Base-by-base conservation (phyloP, 2,329 filamentous ascomycete genomes). In the Aspergillus puulaauensis region DNA sequence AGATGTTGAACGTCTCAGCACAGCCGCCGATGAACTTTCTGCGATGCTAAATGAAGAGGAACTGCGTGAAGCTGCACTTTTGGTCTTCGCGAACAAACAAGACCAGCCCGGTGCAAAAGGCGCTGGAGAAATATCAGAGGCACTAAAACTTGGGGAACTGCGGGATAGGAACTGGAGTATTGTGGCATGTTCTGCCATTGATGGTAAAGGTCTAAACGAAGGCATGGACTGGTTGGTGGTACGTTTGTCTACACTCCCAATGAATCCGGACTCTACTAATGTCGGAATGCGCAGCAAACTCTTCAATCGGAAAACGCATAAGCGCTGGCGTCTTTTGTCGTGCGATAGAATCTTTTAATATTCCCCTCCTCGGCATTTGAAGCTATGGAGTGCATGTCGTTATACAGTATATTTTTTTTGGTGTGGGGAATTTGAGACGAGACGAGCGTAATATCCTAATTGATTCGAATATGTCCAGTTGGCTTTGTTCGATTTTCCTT, bases 201-300 rank as follows among this genome's bases (percentile, higher is more conserved):
- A 97, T 73, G 95, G 95, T 44, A 90, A 90, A 70, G 95, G 95
- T 74, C 90, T 99, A 45, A 91, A 89, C 62, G 95, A 99, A 78
- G 95, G 95, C 59, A 99, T 99, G 95, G 95, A 99, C 77, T 99
- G 95, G 95, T 81, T 99, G 73, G 92, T 96, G 82, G 90, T 93
- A 77, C 77, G 82, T 82, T 55, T 49, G 15, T 44, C 44, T 39
- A 27, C 23, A 24, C 6, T 53, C 17, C 21, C 39, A 35, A 2
- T 17, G 2, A 15, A 24, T 5, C 21, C 15, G 21, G 41, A 21
- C n/a, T 35, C 12, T 62, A 44, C 60, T 68, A 55, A 68, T 43
- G 21, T 14, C n/a, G 27, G 12, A 44, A 19, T 14, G 46, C 44
- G 50, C 56, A 77, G 75, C 75, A 77, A 77, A 77, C 75, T 49